A percentile compares a stretch with the other conserved stretches of the same genome.
phyloP scores from a whole-genome alignment of 257 asterid species.

The Capsicum baccatum region DNA sequence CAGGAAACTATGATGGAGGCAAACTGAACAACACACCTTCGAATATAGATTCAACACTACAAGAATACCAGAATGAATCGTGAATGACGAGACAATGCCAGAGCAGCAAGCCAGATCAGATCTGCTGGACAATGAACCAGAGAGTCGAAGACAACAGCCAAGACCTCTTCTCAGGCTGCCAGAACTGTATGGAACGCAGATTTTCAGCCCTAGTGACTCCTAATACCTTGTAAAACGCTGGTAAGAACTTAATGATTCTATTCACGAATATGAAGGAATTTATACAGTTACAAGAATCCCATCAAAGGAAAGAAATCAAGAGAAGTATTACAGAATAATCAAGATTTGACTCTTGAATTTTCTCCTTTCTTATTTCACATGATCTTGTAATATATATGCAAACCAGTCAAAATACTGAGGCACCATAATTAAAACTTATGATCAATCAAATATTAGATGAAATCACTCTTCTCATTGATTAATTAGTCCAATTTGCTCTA shows the following conservation, averaged over 20 bases:
- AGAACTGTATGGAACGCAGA: too few relatives aligned
- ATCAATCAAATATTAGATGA: neutral
- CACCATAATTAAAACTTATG: neutral
- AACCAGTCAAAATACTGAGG: neutral
- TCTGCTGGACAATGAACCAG: neutral
- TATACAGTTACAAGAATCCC: neutral
- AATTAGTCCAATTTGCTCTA: neutral
- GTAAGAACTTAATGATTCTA: neutral
- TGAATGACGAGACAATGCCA: neutral
- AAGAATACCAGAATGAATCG: neutral
- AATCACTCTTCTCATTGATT: neutral
- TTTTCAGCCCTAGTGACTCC: too few relatives aligned
- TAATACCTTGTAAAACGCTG: too few relatives aligned
- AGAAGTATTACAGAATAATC: constrained; percentile 44
- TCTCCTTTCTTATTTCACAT: neutral
- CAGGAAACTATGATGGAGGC: neutral
- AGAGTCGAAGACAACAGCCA: neutral
- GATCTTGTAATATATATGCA: neutral
- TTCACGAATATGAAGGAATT: neutral
- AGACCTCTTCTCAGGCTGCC: too few relatives aligned
- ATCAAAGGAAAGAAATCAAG: neutral
- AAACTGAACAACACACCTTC: neutral
- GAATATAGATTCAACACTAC: neutral
- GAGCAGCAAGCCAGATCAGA: neutral
- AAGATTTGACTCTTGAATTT: neutral